phyloP scores from a whole-genome alignment of 495 filamentous ascomycete genomes.

The Parachaetomium inaequale region DNA sequence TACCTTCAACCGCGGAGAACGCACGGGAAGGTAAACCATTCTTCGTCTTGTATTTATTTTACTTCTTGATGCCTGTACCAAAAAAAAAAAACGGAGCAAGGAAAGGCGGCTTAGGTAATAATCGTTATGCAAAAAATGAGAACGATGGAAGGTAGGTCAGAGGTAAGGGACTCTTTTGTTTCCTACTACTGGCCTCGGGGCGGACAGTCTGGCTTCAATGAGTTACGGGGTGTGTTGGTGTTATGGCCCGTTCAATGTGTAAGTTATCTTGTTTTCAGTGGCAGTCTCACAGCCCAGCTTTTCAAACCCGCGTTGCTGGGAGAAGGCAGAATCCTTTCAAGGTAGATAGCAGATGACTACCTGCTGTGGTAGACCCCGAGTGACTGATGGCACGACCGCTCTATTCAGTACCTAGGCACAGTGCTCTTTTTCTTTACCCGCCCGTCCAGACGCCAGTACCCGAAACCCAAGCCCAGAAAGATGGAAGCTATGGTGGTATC shows the following conservation, averaged over 20 bases:
- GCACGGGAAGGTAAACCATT: slow-evolving; percentile 25
- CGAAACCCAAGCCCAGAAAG: slow-evolving; percentile 22
- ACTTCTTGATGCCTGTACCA: slow-evolving; percentile 12
- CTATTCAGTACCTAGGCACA: background rate
- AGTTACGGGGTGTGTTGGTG: background rate
- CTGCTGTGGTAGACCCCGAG: background rate
- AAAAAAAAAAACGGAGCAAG: slow-evolving; percentile 10
- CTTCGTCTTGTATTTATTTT: slow-evolving; percentile 22
- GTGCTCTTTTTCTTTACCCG: background rate
- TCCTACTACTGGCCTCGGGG: slow-evolving; percentile 34
- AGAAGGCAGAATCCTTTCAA: background rate
- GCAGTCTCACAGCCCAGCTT: background rate
- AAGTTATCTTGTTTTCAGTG: background rate
- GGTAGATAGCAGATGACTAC: background rate
- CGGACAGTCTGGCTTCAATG: background rate
- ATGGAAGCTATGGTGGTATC: slow-evolving; percentile 33
- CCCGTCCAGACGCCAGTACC: slow-evolving; percentile 13
- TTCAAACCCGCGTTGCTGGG: background rate
- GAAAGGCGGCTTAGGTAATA: slow-evolving; percentile 10
- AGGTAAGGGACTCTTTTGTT: slow-evolving; percentile 55
- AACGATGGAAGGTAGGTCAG: slow-evolving; percentile 56
- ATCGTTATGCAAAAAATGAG: slow-evolving; percentile 9
- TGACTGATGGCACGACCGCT: slow-evolving; percentile 5
- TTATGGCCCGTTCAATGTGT: background rate
- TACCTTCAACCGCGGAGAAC: no score